Evolutionary conservation across 345 rosid genomes (phyloP).

Genomic region (Physaria fendleri): DNA sequence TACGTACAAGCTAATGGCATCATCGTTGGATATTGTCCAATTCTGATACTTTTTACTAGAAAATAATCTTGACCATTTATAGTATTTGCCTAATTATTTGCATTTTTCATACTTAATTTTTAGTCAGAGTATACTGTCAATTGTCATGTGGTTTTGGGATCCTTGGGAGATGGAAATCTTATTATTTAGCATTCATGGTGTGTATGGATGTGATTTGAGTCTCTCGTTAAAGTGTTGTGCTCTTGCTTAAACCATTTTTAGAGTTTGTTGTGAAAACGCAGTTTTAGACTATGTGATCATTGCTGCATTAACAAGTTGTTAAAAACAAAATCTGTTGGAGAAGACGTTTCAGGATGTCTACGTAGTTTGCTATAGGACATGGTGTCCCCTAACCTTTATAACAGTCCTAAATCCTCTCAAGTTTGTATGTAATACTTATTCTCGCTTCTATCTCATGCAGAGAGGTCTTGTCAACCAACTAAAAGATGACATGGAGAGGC

Average conservation of each 20-base stretch:
- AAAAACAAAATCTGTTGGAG: not conserved
- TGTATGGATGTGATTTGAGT: conserved; percentile 4
- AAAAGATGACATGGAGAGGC: conserved; percentile 77
- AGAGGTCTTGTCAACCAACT: conserved; percentile 88
- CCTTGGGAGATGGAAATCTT: conserved; percentile 1
- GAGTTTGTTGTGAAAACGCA: not conserved
- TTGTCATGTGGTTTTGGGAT: conserved; percentile 18
- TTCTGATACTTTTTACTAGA: not conserved
- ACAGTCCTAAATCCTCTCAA: not conserved
- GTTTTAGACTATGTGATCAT: not conserved
- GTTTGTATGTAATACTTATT: conserved; percentile 6
- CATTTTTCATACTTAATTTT: conserved; percentile 1
- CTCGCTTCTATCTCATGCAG: conserved; percentile 37
- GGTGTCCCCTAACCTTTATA: not conserved
- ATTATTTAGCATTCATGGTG: not conserved
- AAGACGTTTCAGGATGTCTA: conserved; percentile 4
- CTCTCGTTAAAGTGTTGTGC: not conserved
- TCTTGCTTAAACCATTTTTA: not conserved
- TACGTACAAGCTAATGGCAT: conserved; percentile 21
- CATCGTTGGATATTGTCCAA: conserved; percentile 1
- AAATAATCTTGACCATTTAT: not conserved
- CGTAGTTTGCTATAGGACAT: not conserved
- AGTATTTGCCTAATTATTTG: not conserved
- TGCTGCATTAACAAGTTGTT: conserved; percentile 18
- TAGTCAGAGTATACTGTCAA: not conserved